Conservation (phyloP, 768 basidiomycete genomes). For the Leccinum truebloodii region DNA sequence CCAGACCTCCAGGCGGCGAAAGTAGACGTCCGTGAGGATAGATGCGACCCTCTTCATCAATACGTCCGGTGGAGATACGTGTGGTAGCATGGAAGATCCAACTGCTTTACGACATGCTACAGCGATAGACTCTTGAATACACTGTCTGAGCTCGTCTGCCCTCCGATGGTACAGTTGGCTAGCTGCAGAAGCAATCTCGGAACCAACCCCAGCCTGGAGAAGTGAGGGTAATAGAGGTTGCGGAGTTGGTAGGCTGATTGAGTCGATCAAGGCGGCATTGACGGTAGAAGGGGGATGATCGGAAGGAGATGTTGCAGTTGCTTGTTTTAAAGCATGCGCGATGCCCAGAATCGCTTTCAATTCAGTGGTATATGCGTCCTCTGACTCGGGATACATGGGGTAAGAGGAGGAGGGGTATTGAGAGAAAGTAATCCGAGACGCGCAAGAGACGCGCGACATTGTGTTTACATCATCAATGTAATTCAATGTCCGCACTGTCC, state of each 20-base stretch:
- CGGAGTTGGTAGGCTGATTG: neutral
- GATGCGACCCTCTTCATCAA: neutral
- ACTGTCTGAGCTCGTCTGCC: neutral
- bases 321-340: neutral
- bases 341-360: neutral
- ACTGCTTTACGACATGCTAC: neutral
- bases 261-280: neutral
- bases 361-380: neutral
- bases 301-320: neutral
- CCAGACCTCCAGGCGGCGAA: neutral
- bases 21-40: neutral
- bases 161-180: neutral
- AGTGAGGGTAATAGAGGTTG: neutral
- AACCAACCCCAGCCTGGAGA: neutral
- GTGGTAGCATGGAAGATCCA: neutral
- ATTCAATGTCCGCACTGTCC: slow-evolving; percentile 21
- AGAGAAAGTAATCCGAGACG: no score
- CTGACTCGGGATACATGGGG: no score
- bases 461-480: neutral
- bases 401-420: no score
- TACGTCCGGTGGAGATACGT: rapidly evolving
- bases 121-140: neutral
- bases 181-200: neutral
- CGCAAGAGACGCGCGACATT: no score
- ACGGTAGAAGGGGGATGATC: neutral